These are phyloP conservation scores for Solanum chiquidenum DNA, from an alignment of 257 asterid genomes.

Conservation along the genomic window DNA sequence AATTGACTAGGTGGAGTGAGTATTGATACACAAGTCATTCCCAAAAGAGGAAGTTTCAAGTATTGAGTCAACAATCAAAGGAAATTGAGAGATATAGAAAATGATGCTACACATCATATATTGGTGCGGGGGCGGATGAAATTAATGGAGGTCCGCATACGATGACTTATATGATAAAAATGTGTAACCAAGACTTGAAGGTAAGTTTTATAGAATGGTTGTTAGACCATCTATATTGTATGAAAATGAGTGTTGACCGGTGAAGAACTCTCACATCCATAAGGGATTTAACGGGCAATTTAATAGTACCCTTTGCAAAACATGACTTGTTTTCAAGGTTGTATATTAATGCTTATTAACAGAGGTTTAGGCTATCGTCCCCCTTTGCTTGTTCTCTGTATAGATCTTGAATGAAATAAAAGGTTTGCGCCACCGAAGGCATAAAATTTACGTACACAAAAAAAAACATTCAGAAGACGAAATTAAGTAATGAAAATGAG, in stretches of 20 bases:
- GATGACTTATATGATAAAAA: background rate
- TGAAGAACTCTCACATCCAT: background rate
- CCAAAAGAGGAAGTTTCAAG: background rate
- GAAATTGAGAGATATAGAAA: background rate
- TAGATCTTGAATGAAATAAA: no score
- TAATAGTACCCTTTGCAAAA: no score
- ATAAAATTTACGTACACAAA: no score
- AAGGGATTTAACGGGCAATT: no score
- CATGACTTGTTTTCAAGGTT: no score
- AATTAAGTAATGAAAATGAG: background rate
- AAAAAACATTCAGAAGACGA: no score
- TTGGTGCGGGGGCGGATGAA: background rate
- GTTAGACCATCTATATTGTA: background rate
- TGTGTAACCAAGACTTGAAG: background rate
- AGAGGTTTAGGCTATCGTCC: no score
- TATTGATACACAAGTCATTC: no score
- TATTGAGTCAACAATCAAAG: background rate
- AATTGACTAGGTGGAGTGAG: background rate
- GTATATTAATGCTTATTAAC: no score
- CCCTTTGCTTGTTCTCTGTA: no score
- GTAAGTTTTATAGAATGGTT: background rate
- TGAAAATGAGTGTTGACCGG: background rate
- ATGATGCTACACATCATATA: background rate
- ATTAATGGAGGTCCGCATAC: background rate
- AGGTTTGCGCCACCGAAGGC: no score